phyloP scores from a whole-genome alignment of 2,329 filamentous ascomycete species.

The Huntiella decipiens region DNA sequence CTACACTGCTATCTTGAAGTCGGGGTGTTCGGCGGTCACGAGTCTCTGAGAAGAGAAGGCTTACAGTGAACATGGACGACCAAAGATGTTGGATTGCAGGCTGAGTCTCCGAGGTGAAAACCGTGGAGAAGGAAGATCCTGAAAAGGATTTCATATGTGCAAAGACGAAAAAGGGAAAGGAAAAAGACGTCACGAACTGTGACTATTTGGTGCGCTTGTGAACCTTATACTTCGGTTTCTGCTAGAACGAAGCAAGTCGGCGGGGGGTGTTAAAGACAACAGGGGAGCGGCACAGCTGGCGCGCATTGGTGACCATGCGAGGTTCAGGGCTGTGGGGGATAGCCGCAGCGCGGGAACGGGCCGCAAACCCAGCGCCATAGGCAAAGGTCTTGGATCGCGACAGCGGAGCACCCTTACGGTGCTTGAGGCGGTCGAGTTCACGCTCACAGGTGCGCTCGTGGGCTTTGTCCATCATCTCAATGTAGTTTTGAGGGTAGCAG shows the following conservation, averaged over 20 bases:
- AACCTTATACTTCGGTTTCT: neutral
- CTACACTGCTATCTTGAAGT: too few relatives aligned
- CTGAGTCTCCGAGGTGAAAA: neutral
- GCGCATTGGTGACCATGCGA: neutral
- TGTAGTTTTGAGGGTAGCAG: conserved; percentile 88
- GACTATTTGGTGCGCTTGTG: neutral
- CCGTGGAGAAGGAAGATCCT: neutral
- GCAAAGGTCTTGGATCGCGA: conserved; percentile 84
- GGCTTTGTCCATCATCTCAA: conserved; percentile 86
- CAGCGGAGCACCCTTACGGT: conserved; percentile 52
- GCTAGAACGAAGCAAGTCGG: conserved; percentile 6
- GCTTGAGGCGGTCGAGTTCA: conserved; percentile 82
- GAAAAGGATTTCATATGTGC: neutral
- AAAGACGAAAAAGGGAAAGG: neutral
- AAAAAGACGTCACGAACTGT: neutral
- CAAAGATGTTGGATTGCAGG: neutral
- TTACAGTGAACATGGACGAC: neutral
- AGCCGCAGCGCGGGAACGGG: neutral
- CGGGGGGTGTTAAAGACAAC: conserved; percentile 4
- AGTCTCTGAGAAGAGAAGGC: conserved; percentile 8
- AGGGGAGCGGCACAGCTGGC: conserved; percentile 7
- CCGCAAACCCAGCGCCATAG: conserved; percentile 41
- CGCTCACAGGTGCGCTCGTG: conserved; percentile 87
- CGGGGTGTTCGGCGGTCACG: neutral
- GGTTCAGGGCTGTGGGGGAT: conserved; percentile 5